Evolutionary conservation across 495 filamentous ascomycete species (phyloP).

Genomic region (Tetracladium marchalianum): DNA sequence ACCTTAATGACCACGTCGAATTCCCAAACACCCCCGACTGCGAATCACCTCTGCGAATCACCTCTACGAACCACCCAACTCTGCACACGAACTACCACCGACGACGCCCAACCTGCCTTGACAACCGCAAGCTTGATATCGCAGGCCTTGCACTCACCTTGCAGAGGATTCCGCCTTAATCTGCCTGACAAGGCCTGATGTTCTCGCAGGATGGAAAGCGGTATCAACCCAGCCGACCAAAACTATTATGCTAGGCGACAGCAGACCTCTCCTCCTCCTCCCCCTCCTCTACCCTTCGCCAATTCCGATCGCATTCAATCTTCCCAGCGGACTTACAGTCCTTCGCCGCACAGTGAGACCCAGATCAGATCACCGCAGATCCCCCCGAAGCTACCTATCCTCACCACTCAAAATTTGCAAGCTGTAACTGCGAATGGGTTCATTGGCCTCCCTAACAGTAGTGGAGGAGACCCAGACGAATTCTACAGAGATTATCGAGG

Average conservation of each 20-base stretch:
- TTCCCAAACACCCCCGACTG: constrained; percentile 9
- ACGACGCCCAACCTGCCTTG: neutral
- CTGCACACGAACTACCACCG: constrained; percentile 12
- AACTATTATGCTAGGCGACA: constrained; percentile 18
- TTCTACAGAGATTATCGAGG: constrained; percentile 41
- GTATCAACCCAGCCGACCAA: constrained; percentile 17
- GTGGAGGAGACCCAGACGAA: constrained; percentile 29
- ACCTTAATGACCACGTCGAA: neutral
- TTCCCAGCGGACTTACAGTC: constrained; percentile 3
- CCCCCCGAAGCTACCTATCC: constrained; percentile 13
- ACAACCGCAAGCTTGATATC: neutral
- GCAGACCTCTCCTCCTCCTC: constrained; percentile 1
- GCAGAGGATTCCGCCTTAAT: neutral
- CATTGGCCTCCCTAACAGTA: neutral
- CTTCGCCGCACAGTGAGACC: constrained; percentile 10
- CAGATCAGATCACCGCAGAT: constrained; percentile 8
- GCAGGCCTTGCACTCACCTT: neutral
- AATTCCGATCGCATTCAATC: neutral
- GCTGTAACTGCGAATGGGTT: constrained; percentile 16
- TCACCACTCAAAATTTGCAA: constrained; percentile 15
- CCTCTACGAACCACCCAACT: constrained; percentile 7
- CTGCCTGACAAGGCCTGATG: constrained; percentile 7
- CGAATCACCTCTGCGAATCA: constrained; percentile 19
- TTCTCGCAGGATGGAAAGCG: constrained; percentile 18
- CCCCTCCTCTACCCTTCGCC: constrained; percentile 3